Evolutionary conservation across 768 basidiomycete species (phyloP), one percentile per base, ranked within the genome.

Genomic region (Mrakia frigida): DNA sequence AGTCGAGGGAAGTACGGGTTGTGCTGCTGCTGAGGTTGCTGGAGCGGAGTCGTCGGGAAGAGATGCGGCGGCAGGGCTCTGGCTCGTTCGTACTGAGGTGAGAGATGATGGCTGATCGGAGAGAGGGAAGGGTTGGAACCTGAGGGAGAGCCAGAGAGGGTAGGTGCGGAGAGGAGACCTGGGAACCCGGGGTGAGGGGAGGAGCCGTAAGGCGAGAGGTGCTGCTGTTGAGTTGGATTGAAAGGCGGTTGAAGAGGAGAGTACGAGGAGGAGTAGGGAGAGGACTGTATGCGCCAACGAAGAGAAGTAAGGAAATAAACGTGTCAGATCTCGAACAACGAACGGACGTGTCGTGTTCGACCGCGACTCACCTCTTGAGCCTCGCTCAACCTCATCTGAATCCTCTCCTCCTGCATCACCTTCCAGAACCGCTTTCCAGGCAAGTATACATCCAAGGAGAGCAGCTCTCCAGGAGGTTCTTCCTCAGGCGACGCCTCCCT

Each of bases 341-440:
- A 56, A 11, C 11, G 56, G 56, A 56, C n/a, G 56, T 41, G 39
- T 41, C 46, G 46, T 18, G 5, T 18, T 3, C 43, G 43, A 46
- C 11, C 6, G n/a, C 43, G 18, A 56, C 56, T 56, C 56, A 56
- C 56, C 25, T 53, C 13, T 18, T 53, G 13, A 14, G 16, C 33
- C 35, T 33, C 63, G 4, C 18, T 33, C 33, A 67, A 37, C 37
- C 35, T 67, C 63, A 33, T 25, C 39, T 68, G 65, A 33, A 68
- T 68, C 25, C 65, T 35, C 65, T 68, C 65, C 65, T 68, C 65
- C 37, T 68, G 65, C 65, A 68, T 23, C 3, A 68, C 65, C 65
- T 68, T 68, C 65, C 65, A 68, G 25, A 68, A 68, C 21, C 65
- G 21, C 23, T 68, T 68, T 18, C 65, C 65, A 11, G 65, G 65